phyloP scores from a whole-genome alignment of 2,329 filamentous ascomycete genomes.

The Phialemonium atrogriseum region DNA sequence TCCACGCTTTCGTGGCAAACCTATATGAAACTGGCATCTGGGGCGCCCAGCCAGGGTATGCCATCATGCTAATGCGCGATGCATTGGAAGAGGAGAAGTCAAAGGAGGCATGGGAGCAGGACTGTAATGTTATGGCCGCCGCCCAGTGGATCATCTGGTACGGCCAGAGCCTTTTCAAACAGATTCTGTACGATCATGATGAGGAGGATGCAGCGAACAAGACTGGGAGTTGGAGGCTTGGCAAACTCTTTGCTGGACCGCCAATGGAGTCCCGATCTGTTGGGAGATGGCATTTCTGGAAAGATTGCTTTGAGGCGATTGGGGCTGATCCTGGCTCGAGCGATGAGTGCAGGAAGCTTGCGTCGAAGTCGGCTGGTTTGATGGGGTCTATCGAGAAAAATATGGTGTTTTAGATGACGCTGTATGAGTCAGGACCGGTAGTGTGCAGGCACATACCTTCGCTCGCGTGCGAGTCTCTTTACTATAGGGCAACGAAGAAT shows the following conservation, averaged over 20 bases:
- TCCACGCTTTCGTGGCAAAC: background rate
- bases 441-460: no score
- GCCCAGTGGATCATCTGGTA: conserved; percentile 1
- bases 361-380: no score
- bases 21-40: background rate
- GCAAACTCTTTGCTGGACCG: background rate
- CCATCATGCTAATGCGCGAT: no score
- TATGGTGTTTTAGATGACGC: no score
- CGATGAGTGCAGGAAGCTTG: no score
- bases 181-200: background rate
- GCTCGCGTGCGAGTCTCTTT: no score
- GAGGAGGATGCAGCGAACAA: background rate
- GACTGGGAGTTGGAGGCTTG: background rate
- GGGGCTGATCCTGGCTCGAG: no score
- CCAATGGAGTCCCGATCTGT: background rate
- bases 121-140: background rate
- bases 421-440: no score
- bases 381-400: no score
- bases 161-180: background rate
- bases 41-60: no score
- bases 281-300: conserved; percentile 1
- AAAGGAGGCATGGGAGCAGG: background rate
- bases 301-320: background rate
- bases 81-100: background rate
- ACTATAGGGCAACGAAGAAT: no score